Evolutionary conservation across 139 green algal genomes (phyloP), one percentile per base, ranked within the genome.

Genomic region (Gonium pectorale): DNA sequence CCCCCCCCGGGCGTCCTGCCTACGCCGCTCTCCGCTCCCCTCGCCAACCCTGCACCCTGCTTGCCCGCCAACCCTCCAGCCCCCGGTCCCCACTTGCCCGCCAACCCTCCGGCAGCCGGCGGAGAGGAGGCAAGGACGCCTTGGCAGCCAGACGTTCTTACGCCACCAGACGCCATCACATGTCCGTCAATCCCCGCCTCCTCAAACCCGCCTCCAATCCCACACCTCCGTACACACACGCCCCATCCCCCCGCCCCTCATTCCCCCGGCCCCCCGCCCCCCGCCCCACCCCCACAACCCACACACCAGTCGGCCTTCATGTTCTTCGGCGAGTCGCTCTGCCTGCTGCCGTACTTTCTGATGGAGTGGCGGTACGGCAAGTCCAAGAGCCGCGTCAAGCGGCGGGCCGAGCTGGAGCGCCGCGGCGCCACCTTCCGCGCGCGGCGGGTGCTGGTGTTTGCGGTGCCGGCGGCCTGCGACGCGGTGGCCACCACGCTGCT

Each of bases 381-480:
- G 40, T n/a, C 59, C 40, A 71, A 71, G 31, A 60, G n/a, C 59
- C 59, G 75, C 21, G 41, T 71, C 26, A 56, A 43, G 75, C 75
- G 75, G 29, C 75, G 75, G 2, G 54, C 83, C 54, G 80, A 87
- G 72, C 70, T 78, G 38, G 46, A 82, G 31, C 67, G 79, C 31
- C 56, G 43, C 26, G 80, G 67, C 29, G 29, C 80, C 19, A 38
- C 26, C 38, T 86, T 86, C 46, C 81, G 83, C 51, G 80, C 72
- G 5, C 51, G 85, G 0, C 83, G 83, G 33, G 77, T 88, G 31
- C 70, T 93, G 21, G 77, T 89, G 27, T 97, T 98, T 66, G 84
- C 83, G 13, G 71, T 97, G 19, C 96, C 96, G 29, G 91, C 95
- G 0, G 15, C 94, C 3, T 98, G 94, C 79, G 96, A 98, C 77